phyloP scores from a whole-genome alignment of 1,284 basidiomycete genomes.

The Fereydounia khargensis region DNA sequence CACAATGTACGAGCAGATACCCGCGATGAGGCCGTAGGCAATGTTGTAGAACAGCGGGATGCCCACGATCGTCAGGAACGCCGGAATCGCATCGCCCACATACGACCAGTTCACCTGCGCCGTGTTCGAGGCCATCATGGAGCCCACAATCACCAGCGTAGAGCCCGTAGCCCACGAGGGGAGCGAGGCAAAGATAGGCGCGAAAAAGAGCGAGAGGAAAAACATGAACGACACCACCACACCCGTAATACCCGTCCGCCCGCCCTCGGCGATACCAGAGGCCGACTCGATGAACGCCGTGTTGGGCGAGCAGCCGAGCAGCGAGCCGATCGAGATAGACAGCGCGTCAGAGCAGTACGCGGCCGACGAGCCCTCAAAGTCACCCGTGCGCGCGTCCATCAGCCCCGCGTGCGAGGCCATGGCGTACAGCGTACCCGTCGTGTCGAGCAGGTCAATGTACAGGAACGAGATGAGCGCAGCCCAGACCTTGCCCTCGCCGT shows the following conservation, averaged over 20 bases:
- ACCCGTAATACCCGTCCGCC: conserved; percentile 81
- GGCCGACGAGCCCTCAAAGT: conserved; percentile 81
- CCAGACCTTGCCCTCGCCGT: conserved; percentile 74
- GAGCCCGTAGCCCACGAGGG: conserved; percentile 85
- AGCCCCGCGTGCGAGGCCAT: conserved; percentile 91
- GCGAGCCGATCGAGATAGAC: conserved; percentile 74
- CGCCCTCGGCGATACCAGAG: conserved; percentile 68
- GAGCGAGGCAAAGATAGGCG: conserved; percentile 83
- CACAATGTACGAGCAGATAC: conserved; percentile 69
- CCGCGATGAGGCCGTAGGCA: conserved; percentile 83
- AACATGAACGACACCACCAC: conserved; percentile 74
- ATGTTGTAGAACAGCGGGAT: conserved; percentile 64
- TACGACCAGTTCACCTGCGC: conserved; percentile 85
- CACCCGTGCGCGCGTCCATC: conserved; percentile 76
- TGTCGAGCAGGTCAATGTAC: conserved; percentile 69
- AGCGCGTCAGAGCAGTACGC: conserved; percentile 72
- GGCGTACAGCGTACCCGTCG: conserved; percentile 75
- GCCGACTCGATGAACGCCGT: conserved; percentile 82
- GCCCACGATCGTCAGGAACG: conserved; percentile 35
- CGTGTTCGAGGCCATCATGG: conserved; percentile 83
- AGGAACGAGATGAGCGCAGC: conserved; percentile 78
- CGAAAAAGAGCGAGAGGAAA: conserved; percentile 83
- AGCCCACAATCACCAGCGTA: conserved; percentile 80
- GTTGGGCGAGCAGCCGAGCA: conserved; percentile 81
- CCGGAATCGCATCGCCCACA: conserved; percentile 75